phyloP scores from a whole-genome alignment of 495 filamentous ascomycete genomes.

The Neurospora pannonica region DNA sequence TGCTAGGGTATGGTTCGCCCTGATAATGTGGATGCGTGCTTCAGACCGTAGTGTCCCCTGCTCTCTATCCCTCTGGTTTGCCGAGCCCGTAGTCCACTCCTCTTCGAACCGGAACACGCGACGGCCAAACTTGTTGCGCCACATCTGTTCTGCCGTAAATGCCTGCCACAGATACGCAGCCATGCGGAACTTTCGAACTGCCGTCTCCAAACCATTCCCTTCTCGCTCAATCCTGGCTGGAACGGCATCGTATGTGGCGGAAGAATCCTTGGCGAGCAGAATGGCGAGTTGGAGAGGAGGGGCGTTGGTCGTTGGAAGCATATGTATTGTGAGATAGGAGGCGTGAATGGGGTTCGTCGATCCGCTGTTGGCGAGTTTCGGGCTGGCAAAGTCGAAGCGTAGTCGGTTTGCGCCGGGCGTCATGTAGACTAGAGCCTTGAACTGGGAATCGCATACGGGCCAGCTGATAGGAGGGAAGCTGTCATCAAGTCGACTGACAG shows the following conservation, averaged over 20 bases:
- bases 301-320: conserved; percentile 63
- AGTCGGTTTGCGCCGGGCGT: conserved; percentile 77
- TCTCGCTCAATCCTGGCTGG: conserved; percentile 66
- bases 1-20: conserved; percentile 70
- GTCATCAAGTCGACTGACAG: conserved; percentile 73
- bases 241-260: conserved; percentile 73
- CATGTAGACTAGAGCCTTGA: conserved; percentile 84
- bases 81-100: conserved; percentile 76
- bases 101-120: conserved; percentile 85
- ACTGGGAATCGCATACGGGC: conserved; percentile 79
- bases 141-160: conserved; percentile 92
- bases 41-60: conserved; percentile 72
- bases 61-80: conserved; percentile 60
- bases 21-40: conserved; percentile 75
- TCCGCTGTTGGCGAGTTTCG: conserved; percentile 64
- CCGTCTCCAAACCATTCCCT: conserved; percentile 69
- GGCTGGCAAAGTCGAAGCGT: conserved; percentile 75
- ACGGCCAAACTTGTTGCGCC: conserved; percentile 71
- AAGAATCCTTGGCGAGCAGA: conserved; percentile 76
- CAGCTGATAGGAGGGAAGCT: conserved; percentile 69
- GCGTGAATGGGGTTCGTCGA: conserved; percentile 63
- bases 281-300: conserved; percentile 82
- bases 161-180: conserved; percentile 92
- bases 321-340: conserved; percentile 70
- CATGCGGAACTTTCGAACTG: conserved; percentile 80